Evolutionary conservation across 208 protist genomes (phyloP).

Genomic region (Crithidia sp.): DNA sequence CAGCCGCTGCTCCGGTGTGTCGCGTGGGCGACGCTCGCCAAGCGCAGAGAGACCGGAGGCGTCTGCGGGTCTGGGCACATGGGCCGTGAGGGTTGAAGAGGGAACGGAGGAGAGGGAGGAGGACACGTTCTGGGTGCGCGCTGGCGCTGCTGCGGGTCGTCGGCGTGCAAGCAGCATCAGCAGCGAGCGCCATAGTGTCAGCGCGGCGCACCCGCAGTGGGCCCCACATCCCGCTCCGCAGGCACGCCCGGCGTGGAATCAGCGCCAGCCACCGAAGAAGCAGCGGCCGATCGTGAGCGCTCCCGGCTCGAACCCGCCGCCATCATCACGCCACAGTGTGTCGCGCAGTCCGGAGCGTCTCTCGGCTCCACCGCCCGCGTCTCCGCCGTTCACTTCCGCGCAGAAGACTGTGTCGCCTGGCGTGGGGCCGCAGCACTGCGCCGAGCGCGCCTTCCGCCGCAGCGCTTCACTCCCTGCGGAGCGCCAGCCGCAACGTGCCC

Average conservation of each 20-base stretch:
- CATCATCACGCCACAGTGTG: conserved; percentile 11
- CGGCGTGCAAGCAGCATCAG: conserved; percentile 12
- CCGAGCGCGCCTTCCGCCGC: conserved; percentile 19
- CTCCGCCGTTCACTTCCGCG: background rate
- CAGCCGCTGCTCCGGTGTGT: conserved; percentile 45
- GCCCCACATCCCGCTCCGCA: conserved; percentile 24
- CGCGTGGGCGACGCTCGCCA: conserved; percentile 28
- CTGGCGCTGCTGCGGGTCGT: background rate
- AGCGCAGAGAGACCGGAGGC: conserved; percentile 22
- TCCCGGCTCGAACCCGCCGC: conserved; percentile 29
- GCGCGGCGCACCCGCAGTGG: conserved; percentile 31
- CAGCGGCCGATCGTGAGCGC: conserved; percentile 60
- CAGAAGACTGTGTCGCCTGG: background rate
- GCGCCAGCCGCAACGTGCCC: background rate
- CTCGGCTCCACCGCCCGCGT: background rate
- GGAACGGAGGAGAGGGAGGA: background rate
- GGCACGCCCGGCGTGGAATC: conserved; percentile 71
- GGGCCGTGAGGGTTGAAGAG: background rate
- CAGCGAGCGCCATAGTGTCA: conserved; percentile 4
- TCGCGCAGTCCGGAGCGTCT: conserved; percentile 28
- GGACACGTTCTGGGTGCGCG: conserved; percentile 20
- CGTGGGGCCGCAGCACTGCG: conserved; percentile 2
- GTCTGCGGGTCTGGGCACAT: background rate
- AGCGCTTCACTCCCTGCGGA: conserved; percentile 6
- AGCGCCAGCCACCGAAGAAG: conserved; percentile 50